phyloP scores from a whole-genome alignment of 176 grass and related monocot species.

The Guadua angustifolia region DNA sequence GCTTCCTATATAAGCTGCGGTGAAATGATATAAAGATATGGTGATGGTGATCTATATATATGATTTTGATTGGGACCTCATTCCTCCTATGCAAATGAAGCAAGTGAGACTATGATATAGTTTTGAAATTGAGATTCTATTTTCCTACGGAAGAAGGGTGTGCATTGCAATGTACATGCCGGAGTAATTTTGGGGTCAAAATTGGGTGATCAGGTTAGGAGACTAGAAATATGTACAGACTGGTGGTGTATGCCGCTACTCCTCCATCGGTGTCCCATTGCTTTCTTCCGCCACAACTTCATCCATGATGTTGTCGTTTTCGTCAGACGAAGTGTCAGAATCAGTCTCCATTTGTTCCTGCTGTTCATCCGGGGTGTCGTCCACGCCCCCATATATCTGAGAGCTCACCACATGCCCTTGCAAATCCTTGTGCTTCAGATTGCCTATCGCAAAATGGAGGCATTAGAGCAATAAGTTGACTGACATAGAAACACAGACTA shows the following conservation, averaged over 20 bases:
- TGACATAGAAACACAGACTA: not conserved
- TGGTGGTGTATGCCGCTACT: slow-evolving; percentile 27
- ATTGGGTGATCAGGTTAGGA: not conserved
- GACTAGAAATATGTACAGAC: slow-evolving; percentile 17
- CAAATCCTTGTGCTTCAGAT: slow-evolving; percentile 84
- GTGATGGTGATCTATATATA: not conserved
- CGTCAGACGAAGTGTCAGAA: slow-evolving; percentile 3
- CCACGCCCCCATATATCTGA: slow-evolving; percentile 61
- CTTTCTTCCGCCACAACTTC: slow-evolving; percentile 42
- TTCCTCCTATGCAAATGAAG: slow-evolving; percentile 22
- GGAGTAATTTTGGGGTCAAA: slow-evolving; percentile 6
- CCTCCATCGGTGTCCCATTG: slow-evolving; percentile 30
- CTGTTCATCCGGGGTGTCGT: slow-evolving; percentile 36
- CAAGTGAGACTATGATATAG: slow-evolving; percentile 7
- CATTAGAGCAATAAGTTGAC: not conserved
- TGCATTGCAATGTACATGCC: not conserved
- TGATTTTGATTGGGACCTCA: slow-evolving; percentile 7
- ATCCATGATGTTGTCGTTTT: slow-evolving; percentile 49
- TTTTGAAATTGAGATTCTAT: not conserved
- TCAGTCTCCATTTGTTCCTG: slow-evolving; percentile 46
- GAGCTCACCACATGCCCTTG: slow-evolving; percentile 80
- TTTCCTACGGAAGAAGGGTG: not conserved
- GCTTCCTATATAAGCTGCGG: too few relatives aligned
- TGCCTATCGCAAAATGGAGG: slow-evolving; percentile 43
- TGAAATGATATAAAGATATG: not conserved